Conservation (phyloP, 345 rosid species). For the Gossypium sturtianum region DNA sequence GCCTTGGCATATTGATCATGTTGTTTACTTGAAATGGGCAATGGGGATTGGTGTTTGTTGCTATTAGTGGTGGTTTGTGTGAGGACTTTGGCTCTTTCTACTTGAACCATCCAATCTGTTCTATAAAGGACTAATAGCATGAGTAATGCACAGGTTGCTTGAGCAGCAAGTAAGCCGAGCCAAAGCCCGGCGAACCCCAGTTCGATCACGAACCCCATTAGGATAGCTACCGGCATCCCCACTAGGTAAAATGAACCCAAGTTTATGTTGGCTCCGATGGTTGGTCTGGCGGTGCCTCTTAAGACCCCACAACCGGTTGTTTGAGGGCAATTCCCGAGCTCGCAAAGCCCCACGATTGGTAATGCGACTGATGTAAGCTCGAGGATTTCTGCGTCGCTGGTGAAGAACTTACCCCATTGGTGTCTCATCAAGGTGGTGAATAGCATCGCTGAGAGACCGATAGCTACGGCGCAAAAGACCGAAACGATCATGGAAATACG, state of each 20-base stretch:
- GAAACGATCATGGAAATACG: slow-evolving; percentile 74
- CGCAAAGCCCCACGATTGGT: slow-evolving; percentile 89
- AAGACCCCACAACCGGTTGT: slow-evolving; percentile 91
- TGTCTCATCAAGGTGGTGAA: slow-evolving; percentile 74
- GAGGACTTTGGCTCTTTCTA: slow-evolving; percentile 62
- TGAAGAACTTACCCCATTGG: slow-evolving; percentile 84
- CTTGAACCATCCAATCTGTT: slow-evolving; percentile 80
- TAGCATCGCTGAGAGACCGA: slow-evolving; percentile 67
- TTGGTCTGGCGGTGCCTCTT: slow-evolving; percentile 87
- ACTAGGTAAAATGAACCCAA: slow-evolving; percentile 88
- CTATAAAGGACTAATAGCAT: slow-evolving; percentile 60
- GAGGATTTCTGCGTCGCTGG: slow-evolving; percentile 56
- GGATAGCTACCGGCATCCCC: slow-evolving; percentile 84
- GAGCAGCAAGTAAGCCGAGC: slow-evolving; percentile 92
- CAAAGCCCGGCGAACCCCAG: slow-evolving; percentile 83
- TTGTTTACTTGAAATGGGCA: slow-evolving; percentile 27
- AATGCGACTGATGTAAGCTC: slow-evolving; percentile 74
- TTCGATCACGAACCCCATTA: slow-evolving; percentile 57
- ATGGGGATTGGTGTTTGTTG: neutral
- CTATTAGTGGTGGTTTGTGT: slow-evolving; percentile 30
- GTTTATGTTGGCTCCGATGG: slow-evolving; percentile 87
- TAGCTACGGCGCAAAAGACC: slow-evolving; percentile 38
- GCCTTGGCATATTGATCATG: slow-evolving; percentile 10
- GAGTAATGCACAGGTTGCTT: slow-evolving; percentile 76
- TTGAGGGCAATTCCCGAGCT: slow-evolving; percentile 97